Conservation (phyloP, 2,329 filamentous ascomycete genomes). For the Curvularia verruculosa region DNA sequence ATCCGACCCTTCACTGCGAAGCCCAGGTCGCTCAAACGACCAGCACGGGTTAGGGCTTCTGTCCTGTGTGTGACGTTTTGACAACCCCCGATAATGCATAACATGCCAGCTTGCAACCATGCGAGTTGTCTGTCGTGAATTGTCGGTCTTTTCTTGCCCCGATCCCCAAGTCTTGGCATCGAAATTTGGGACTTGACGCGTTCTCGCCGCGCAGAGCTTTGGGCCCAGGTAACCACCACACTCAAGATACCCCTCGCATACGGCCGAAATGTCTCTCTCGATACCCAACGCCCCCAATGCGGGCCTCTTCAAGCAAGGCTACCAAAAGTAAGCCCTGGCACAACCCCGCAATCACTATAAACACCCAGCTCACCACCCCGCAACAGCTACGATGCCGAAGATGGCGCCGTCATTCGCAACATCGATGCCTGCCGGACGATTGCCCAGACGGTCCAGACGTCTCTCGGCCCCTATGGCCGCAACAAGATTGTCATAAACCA, state of each 20-base stretch:
- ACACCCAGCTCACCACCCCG: slow-evolving; percentile 44
- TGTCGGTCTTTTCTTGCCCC: slow-evolving; percentile 17
- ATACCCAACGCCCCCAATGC: slow-evolving; percentile 93
- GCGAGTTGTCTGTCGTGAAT: slow-evolving; percentile 1
- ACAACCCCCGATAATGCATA: background rate
- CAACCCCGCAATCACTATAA: slow-evolving; percentile 25
- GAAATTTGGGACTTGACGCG: slow-evolving; percentile 35
- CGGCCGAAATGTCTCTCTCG: slow-evolving; percentile 81
- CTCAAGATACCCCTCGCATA: slow-evolving; percentile 40
- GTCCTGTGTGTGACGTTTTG: background rate
- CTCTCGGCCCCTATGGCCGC: slow-evolving; percentile 92
- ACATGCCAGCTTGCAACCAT: background rate
- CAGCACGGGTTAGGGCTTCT: background rate
- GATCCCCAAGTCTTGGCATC: slow-evolving; percentile 25
- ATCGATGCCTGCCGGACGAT: slow-evolving; percentile 98
- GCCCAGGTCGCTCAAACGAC: background rate
- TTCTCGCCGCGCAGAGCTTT: slow-evolving; percentile 28
- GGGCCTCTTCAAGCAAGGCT: slow-evolving; percentile 93
- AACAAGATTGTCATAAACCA: slow-evolving; percentile 99
- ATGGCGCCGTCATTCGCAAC: slow-evolving; percentile 97
- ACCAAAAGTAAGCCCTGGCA: slow-evolving; percentile 76
- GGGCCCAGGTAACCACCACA: slow-evolving; percentile 29
- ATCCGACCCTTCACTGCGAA: background rate
- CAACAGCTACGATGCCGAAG: slow-evolving; percentile 93
- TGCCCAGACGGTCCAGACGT: slow-evolving; percentile 94